Evolutionary conservation across 441 rosid species (phyloP).

Genomic region (Macaranga tanarius): DNA sequence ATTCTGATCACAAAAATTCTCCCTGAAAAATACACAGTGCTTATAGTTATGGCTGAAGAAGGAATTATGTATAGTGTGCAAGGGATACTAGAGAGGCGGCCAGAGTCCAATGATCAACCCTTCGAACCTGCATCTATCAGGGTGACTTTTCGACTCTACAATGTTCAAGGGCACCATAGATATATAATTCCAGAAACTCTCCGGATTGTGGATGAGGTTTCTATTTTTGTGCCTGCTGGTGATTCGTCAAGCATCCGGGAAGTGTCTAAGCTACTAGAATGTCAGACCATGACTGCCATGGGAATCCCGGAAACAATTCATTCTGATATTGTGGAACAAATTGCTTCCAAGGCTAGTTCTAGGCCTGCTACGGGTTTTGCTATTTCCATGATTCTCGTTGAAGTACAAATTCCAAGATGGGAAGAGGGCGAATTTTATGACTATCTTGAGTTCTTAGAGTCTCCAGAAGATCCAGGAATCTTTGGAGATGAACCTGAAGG

Average conservation of each 20-base stretch:
- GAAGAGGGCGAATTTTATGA: neutral
- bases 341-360: neutral
- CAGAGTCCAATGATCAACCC: neutral
- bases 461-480: too few species aligned
- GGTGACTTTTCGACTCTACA: neutral
- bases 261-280: neutral
- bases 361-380: neutral
- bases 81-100: neutral
- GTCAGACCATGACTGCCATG: neutral
- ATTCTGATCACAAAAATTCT: too few species aligned
- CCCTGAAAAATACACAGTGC: too few species aligned
- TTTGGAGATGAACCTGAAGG: neutral
- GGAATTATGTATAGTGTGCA: too few species aligned
- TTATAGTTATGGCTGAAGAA: neutral
- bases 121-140: neutral
- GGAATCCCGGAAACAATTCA: neutral
- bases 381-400: neutral
- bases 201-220: neutral
- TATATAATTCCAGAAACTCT: neutral
- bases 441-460: too few species aligned
- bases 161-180: neutral
- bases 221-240: neutral
- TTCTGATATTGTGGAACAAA: neutral
- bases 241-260: neutral
- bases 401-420: neutral